Evolutionary conservation across 2,329 filamentous ascomycete species (phyloP).

Genomic region (Botrytis pseudocinerea): DNA sequence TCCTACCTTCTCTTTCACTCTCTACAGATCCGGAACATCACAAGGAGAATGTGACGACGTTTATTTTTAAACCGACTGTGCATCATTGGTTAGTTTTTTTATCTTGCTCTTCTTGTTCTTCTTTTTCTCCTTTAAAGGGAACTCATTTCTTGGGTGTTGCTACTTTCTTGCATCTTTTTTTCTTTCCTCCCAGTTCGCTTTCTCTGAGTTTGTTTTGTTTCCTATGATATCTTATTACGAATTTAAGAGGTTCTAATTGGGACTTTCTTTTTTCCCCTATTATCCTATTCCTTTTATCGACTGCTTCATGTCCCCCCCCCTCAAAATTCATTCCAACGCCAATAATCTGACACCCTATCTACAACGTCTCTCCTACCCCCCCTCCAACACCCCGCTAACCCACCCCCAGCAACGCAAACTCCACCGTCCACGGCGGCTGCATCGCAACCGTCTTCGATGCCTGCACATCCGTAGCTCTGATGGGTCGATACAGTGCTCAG

Average conservation of each 20-base stretch:
- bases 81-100: conserved; percentile 4
- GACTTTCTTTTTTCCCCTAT: not conserved
- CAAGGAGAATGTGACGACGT: not conserved
- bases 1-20: not conserved
- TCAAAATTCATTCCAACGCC: too few species aligned
- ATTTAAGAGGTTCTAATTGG: too few species aligned
- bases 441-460: conserved; percentile 14
- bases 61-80: not conserved
- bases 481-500: not conserved
- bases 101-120: too few species aligned
- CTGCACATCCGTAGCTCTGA: not conserved
- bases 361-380: not conserved
- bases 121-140: not conserved
- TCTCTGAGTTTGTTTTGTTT: not conserved
- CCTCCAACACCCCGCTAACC: not conserved
- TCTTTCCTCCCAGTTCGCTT: too few species aligned
- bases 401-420: not conserved
- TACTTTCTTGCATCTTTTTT: too few species aligned
- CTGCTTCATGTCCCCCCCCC: not conserved
- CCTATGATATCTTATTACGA: not conserved
- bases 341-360: too few species aligned
- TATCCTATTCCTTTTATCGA: too few species aligned
- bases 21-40: not conserved
- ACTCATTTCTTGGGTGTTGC: too few species aligned
- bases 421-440: conserved; percentile 2